Conservation (phyloP, 1,284 basidiomycete genomes). For the Puccinia novopanici region DNA sequence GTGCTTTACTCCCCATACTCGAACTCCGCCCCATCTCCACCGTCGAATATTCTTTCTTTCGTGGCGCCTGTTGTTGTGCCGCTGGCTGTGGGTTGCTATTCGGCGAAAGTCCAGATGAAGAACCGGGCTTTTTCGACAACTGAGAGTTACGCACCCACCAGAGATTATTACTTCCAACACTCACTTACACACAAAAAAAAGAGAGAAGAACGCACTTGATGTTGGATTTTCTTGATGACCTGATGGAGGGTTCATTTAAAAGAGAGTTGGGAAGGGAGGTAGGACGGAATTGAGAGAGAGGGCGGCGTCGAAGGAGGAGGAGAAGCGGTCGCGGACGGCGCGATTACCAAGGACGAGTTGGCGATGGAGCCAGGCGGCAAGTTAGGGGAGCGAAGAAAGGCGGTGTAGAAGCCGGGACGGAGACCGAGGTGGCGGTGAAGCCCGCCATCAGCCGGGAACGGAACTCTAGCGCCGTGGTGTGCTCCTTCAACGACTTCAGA, state of each 20-base stretch:
- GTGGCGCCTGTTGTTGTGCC: not conserved
- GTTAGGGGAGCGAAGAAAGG: slow-evolving; percentile 26
- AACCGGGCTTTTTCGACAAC: not conserved
- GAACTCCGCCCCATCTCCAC: not conserved
- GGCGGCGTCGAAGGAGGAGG: not conserved
- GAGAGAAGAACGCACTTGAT: not conserved
- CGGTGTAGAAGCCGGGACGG: slow-evolving; percentile 36
- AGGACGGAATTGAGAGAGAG: not conserved
- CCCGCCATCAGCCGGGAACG: slow-evolving; percentile 32
- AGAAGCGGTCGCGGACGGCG: slow-evolving; percentile 10
- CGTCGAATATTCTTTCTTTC: not conserved
- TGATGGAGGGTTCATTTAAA: not conserved
- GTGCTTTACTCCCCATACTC: not conserved
- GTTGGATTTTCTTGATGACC: not conserved
- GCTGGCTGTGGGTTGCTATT: not conserved
- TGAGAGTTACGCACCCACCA: not conserved
- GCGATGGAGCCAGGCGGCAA: slow-evolving; percentile 35
- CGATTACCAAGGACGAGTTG: slow-evolving; percentile 26
- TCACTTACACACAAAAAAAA: not conserved
- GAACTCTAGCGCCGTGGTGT: slow-evolving; percentile 64
- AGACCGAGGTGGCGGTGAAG: not conserved
- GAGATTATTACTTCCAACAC: not conserved
- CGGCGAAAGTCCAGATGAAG: not conserved
- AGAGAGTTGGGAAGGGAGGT: not conserved
- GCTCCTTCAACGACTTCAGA: slow-evolving; percentile 75